A percentile compares a stretch with the other conserved stretches of the same genome.
These are phyloP conservation scores for Paxillus ammoniavirescens DNA, from an alignment of 768 basidiomycete genomes.

Conservation along the genomic window DNA sequence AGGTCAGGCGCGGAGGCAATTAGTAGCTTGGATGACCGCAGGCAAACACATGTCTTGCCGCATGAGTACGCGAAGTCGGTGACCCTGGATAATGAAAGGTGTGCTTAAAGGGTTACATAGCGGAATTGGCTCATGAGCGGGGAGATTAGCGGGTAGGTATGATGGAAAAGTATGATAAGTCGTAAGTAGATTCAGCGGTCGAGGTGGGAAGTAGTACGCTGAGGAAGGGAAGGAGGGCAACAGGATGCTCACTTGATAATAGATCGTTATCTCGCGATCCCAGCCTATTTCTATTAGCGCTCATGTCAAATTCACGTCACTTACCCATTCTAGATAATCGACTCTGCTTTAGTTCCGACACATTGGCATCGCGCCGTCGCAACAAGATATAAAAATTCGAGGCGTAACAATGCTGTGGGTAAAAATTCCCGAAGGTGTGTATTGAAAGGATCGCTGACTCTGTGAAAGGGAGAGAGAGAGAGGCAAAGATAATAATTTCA, in stretches of 20 bases:
- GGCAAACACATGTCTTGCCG: constrained; percentile 24
- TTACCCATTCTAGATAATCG: constrained; percentile 15
- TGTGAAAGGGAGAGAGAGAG: no score
- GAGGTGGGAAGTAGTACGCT: no score
- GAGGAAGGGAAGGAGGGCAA: no score
- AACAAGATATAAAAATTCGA: neutral
- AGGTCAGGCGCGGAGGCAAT: constrained; percentile 26
- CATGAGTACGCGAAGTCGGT: constrained; percentile 12
- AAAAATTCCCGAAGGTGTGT: neutral
- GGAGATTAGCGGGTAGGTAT: constrained; percentile 18
- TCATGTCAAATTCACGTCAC: constrained; percentile 23
- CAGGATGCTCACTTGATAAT: neutral
- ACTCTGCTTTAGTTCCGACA: constrained; percentile 5
- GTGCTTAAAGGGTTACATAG: no score
- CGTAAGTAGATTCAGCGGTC: no score
- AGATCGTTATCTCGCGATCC: constrained; percentile 35
- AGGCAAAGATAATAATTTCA: no score
- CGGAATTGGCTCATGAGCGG: neutral
- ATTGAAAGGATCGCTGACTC: neutral
- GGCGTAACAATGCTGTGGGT: neutral
- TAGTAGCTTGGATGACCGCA: constrained; percentile 25
- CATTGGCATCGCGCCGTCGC: constrained; percentile 5
- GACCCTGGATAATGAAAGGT: no score
- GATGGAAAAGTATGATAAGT: neutral
- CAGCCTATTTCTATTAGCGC: constrained; percentile 14